Evolutionary conservation across 345 rosid genomes (phyloP).

Genomic region (Corchorus capsularis): DNA sequence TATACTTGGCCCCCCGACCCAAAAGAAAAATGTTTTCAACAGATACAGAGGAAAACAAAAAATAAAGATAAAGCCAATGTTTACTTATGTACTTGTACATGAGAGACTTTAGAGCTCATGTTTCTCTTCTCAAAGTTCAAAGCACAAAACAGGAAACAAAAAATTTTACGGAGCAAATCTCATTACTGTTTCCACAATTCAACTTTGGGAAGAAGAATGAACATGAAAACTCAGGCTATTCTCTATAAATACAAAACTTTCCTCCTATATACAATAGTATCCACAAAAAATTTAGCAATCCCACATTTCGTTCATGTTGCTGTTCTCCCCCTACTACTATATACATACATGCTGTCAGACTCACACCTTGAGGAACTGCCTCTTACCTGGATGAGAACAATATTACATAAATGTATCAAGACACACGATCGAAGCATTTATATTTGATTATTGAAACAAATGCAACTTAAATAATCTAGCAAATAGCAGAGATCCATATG

Average conservation of each 20-base stretch:
- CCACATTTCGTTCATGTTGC: neutral
- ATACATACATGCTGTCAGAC: neutral
- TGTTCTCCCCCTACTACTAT: neutral
- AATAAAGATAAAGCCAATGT: too few relatives aligned
- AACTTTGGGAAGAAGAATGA: neutral
- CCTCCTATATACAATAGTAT: neutral
- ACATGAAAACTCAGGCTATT: neutral
- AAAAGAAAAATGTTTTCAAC: too few relatives aligned
- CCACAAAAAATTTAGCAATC: neutral
- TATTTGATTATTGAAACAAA: neutral
- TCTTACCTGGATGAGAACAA: neutral
- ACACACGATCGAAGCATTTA: neutral
- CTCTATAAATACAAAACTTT: neutral
- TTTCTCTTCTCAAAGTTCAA: neutral
- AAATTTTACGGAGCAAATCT: neutral
- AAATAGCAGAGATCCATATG: neutral
- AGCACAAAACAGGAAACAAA: neutral
- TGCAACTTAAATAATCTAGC: neutral
- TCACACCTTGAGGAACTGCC: neutral
- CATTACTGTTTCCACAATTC: neutral
- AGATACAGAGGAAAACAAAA: too few relatives aligned
- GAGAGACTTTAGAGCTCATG: too few relatives aligned
- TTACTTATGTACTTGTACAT: too few relatives aligned
- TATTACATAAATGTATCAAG: neutral
- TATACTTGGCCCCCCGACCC: too few relatives aligned